Conservation (phyloP, 148 eudicot genomes). For the Vaccinium vitisidaea region DNA sequence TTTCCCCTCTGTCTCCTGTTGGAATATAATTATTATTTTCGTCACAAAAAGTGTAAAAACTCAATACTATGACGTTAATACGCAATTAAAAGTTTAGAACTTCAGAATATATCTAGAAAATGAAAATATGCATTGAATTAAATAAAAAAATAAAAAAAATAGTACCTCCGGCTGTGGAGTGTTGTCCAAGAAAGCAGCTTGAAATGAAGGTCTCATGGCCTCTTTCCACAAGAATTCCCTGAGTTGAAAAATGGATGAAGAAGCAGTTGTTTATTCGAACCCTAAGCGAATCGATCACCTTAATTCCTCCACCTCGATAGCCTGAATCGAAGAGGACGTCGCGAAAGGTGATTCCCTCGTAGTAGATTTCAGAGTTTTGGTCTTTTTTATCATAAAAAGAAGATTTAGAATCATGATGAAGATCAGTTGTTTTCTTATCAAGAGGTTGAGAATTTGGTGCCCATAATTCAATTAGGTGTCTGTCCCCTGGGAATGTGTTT, state of each 20-base stretch:
- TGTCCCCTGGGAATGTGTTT: constrained; percentile 34
- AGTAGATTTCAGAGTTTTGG: constrained; percentile 21
- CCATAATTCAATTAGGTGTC: constrained; percentile 37
- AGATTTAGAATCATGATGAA: too few relatives aligned
- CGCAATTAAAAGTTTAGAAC: too few relatives aligned
- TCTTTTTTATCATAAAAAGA: neutral
- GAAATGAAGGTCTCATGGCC: constrained; percentile 51
- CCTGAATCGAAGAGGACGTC: constrained; percentile 47
- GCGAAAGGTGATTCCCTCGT: constrained; percentile 39
- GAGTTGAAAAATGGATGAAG: constrained; percentile 38
- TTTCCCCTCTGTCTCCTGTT: constrained; percentile 26
- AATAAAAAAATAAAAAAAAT: too few relatives aligned
- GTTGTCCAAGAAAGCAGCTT: constrained; percentile 34
- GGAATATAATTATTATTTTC: too few relatives aligned
- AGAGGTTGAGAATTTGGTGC: constrained; percentile 29
- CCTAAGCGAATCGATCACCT: constrained; percentile 32
- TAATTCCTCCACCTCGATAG: constrained; percentile 36
- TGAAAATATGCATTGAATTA: too few relatives aligned
- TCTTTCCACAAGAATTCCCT: constrained; percentile 33
- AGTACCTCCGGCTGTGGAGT: constrained; percentile 30
- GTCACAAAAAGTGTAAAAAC: too few relatives aligned
- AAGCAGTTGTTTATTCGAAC: constrained; percentile 34
- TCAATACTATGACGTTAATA: too few relatives aligned
- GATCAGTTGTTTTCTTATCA: neutral
- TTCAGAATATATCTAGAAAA: too few relatives aligned